Percentiles rank a stretch among this genome's conserved stretches.
Evolutionary conservation across 441 rosid genomes (phyloP).

Genomic region (Erodium trifolium): DNA sequence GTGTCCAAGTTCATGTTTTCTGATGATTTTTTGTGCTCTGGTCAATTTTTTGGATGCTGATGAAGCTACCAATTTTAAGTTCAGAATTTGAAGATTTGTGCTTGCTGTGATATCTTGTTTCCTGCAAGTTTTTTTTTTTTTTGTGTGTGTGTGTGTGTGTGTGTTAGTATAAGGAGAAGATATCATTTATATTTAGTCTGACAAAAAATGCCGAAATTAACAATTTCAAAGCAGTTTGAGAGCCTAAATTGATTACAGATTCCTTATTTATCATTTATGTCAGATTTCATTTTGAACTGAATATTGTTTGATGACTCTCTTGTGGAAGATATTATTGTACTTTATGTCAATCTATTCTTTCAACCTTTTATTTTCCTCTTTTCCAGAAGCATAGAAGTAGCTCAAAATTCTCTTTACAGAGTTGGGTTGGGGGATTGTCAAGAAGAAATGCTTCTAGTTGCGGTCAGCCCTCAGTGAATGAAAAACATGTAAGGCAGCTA

Average conservation of each 20-base stretch:
- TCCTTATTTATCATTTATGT: slow-evolving; percentile 2
- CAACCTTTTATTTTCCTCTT: slow-evolving; percentile 12
- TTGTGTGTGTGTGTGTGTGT: too few species aligned
- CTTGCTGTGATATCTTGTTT: not conserved
- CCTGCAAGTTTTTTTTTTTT: not conserved
- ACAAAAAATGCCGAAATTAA: not conserved
- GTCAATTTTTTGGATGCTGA: not conserved
- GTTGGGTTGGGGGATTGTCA: slow-evolving; percentile 44
- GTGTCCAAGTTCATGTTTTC: not conserved
- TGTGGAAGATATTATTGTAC: not conserved
- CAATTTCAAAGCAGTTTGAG: not conserved
- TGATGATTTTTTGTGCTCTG: not conserved
- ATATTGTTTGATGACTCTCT: not conserved
- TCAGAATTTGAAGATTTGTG: not conserved
- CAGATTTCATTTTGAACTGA: not conserved
- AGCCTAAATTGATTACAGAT: slow-evolving; percentile 1
- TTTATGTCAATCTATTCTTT: not conserved
- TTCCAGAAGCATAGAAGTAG: slow-evolving; percentile 51
- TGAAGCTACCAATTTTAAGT: not conserved
- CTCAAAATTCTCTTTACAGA: slow-evolving; percentile 41
- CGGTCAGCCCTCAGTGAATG: slow-evolving; percentile 22
- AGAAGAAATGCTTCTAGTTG: slow-evolving; percentile 33
- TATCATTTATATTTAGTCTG: not conserved
- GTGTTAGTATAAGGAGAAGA: not conserved
- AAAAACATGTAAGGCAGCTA: slow-evolving; percentile 24